Conservation (phyloP, 2,329 filamentous ascomycete species). For the Tolypocladium endophyticum region DNA sequence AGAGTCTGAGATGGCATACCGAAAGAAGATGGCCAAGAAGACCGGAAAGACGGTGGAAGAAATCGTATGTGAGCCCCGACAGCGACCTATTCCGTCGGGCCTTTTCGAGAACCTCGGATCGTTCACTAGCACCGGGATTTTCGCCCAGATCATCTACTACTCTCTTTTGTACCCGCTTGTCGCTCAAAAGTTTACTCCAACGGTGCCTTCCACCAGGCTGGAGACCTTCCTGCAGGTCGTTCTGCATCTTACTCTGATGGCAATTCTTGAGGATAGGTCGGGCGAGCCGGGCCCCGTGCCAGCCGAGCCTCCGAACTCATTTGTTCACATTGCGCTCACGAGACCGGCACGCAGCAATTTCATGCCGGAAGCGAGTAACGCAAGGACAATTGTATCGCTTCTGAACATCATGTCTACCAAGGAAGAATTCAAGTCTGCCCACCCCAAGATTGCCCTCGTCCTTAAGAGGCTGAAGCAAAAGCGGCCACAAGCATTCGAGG, state of each 20-base stretch:
- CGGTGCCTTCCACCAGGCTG: constrained; percentile 69
- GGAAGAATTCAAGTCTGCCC: constrained; percentile 70
- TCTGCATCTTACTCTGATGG: constrained; percentile 76
- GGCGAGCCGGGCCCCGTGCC: constrained; percentile 39
- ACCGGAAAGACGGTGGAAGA: constrained; percentile 72
- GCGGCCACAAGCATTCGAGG: constrained; percentile 61
- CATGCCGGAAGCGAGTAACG: constrained; percentile 41
- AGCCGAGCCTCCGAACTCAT: constrained; percentile 45
- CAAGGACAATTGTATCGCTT: constrained; percentile 55
- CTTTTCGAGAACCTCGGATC: constrained; percentile 65
- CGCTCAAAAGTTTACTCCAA: constrained; percentile 56
- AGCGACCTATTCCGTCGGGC: constrained; percentile 65
- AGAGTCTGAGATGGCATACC: constrained; percentile 85
- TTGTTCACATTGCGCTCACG: constrained; percentile 60
- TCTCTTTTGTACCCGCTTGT: constrained; percentile 72
- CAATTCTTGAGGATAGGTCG: constrained; percentile 69
- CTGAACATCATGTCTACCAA: constrained; percentile 52
- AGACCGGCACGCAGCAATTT: constrained; percentile 52
- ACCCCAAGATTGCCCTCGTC: constrained; percentile 74
- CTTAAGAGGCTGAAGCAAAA: constrained; percentile 79
- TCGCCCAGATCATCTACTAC: constrained; percentile 84
- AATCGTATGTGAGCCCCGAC: constrained; percentile 82
- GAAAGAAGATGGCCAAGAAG: constrained; percentile 76
- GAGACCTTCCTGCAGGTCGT: constrained; percentile 90
- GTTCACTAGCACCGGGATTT: constrained; percentile 77